Evolutionary conservation across 164 flowering plant genomes (phyloP).

Genomic region (Macadamia tetraphylla): DNA sequence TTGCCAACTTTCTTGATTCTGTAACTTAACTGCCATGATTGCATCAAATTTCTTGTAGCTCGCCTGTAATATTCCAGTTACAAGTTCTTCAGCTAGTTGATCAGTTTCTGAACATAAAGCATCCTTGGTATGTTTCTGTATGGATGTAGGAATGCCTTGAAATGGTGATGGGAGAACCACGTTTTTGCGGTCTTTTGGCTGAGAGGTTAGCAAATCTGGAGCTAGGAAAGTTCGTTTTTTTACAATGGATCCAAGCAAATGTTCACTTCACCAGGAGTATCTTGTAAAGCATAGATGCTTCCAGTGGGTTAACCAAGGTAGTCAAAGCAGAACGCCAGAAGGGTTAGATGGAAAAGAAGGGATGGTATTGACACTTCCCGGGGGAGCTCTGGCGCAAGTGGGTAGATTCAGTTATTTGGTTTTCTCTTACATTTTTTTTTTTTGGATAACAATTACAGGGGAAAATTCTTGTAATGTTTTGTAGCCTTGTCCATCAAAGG

Average conservation of each 20-base stretch:
- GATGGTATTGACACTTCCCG: conserved; percentile 4
- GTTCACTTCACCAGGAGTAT: conserved; percentile 26
- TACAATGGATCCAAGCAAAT: conserved; percentile 15
- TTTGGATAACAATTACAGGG: conserved; percentile 9
- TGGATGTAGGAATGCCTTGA: conserved; percentile 10
- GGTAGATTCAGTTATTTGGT: conserved; percentile 12
- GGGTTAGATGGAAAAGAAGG: conserved; percentile 11
- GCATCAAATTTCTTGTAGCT: too few species aligned
- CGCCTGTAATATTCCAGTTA: not conserved
- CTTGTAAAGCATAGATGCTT: conserved; percentile 37
- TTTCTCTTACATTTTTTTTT: conserved; percentile 8
- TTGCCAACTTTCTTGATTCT: too few species aligned
- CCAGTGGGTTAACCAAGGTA: conserved; percentile 12
- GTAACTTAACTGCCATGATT: too few species aligned
- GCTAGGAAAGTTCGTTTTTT: conserved; percentile 11
- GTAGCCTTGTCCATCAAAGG: conserved; percentile 20
- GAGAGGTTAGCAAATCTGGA: conserved; percentile 7
- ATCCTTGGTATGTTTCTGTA: not conserved
- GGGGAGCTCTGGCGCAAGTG: conserved; percentile 5
- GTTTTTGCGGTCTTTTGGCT: conserved; percentile 13
- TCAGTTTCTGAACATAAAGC: not conserved
- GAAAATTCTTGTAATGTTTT: conserved; percentile 10
- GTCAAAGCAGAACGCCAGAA: conserved; percentile 15
- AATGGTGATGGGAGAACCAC: conserved; percentile 6
- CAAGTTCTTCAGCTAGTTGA: not conserved